Conservation (phyloP, 2,329 filamentous ascomycete species). For the Cordyceps cicadae region DNA sequence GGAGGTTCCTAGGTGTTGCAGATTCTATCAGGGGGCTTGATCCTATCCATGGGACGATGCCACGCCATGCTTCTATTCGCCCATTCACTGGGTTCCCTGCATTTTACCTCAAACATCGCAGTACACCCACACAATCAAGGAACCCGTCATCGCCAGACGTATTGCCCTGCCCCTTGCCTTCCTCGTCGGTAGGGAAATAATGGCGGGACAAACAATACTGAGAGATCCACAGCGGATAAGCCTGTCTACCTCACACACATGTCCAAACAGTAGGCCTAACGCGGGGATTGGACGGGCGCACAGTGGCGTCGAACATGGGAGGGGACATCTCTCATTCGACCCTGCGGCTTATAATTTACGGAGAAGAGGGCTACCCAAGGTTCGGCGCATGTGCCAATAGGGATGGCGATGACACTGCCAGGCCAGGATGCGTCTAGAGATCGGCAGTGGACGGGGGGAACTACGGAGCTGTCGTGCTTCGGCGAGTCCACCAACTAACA, state of each 20-base stretch:
- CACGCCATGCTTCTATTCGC: neutral
- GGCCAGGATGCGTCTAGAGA: neutral
- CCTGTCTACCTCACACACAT: neutral
- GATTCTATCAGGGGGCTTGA: neutral
- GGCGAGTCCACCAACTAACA: neutral
- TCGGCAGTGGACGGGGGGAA: neutral
- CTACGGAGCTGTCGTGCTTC: neutral
- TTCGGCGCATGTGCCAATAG: neutral
- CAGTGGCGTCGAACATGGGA: neutral
- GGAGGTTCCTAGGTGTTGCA: neutral
- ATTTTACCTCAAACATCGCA: neutral
- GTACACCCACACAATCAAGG: neutral
- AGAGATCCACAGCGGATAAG: neutral
- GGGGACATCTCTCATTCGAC: neutral
- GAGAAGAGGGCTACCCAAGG: neutral
- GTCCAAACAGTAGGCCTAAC: neutral
- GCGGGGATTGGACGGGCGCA: neutral
- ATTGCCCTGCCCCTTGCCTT: neutral
- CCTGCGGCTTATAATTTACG: neutral
- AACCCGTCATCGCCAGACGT: neutral
- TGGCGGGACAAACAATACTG: neutral
- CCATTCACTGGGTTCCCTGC: neutral
- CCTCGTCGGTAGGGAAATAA: neutral
- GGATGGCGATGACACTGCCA: neutral
- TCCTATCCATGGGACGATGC: neutral